Evolutionary conservation across 2,329 filamentous ascomycete species (phyloP), one percentile per base, ranked within the genome.

Genomic region (Penicillium fuscoglaucum): DNA sequence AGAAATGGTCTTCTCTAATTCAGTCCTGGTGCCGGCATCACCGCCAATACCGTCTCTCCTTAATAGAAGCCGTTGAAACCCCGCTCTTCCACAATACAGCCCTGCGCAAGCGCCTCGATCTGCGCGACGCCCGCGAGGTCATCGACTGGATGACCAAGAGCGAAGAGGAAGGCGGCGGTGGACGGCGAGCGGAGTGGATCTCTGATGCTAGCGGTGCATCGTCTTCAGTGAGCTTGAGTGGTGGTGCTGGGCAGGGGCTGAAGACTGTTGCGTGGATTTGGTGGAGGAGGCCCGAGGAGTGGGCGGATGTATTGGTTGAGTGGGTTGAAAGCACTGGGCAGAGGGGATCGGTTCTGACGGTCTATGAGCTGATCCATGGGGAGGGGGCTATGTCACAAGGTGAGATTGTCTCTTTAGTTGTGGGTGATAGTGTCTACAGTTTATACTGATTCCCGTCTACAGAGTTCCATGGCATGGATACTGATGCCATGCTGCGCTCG

Each of bases 281-380:
- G 78, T 98, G 93, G 93, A 84, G 85, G 62, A 89, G 86, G 68
- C 88, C 90, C 0, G 91, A 96, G 71, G 93, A 98, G 78, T 99
- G 95, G 93, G 95, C 92, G 2, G 84, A 82, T 35, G 72, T 87
- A 59, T 79, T 98, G 43, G 89, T 89, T 74, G 84, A 80, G 44
- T 98, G 91, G 87, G 75, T 92, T 46, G 93, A 98, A 31, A 86
- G 87, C 61, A 96, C 92, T 60, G 95, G 87, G 4, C 93, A 97
- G 81, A 93, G 90, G 80, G 91, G 91, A 26, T 86, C 84, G 13
- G 93, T 99, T 56, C 76, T 99, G 71, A 99, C 95, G 57, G 80
- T 99, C 26, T 98, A 97, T 75, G 95, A 99, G 79, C 79, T 99
- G 68, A 83, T 86, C 2, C 87, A 97, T 74, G 91, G 93, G n/a